phyloP scores from a whole-genome alignment of 148 eudicot species.

The Hydrangea macrophylla region DNA sequence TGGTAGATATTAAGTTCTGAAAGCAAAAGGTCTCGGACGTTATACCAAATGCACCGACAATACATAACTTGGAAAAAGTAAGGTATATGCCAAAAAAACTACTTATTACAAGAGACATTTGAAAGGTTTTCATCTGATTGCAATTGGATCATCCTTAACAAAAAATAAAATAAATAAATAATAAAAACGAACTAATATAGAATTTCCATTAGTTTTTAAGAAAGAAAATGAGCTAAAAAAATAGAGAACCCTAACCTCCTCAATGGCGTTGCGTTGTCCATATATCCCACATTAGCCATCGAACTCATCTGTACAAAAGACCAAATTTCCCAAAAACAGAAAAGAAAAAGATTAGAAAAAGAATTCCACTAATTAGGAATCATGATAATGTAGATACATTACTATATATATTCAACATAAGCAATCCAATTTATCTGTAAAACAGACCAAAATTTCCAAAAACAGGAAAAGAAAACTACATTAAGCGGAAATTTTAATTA shows the following conservation, averaged over 20 bases:
- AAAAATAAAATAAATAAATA: background rate
- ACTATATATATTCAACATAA: too few relatives aligned
- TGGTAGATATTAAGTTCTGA: too few relatives aligned
- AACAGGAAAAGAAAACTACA: too few relatives aligned
- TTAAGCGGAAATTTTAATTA: background rate
- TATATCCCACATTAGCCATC: background rate
- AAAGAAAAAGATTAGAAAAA: background rate
- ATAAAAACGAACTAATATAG: background rate
- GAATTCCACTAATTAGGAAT: too few relatives aligned
- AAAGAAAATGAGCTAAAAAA: background rate
- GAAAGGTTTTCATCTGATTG: background rate
- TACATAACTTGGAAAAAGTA: too few relatives aligned
- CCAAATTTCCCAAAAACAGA: background rate
- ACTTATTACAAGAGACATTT: background rate
- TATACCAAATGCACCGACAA: too few relatives aligned
- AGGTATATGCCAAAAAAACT: background rate
- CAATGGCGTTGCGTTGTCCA: background rate
- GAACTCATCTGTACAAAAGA: slow-evolving; percentile 17
- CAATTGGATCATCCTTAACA: background rate
- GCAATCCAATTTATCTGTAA: too few relatives aligned
- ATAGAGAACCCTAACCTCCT: slow-evolving; percentile 10
- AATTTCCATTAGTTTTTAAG: too few relatives aligned
- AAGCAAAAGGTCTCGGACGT: too few relatives aligned
- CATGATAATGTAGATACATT: too few relatives aligned
- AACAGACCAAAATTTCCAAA: too few relatives aligned